Conservation (phyloP, 164 flowering plant genomes). For the Nymphaea thermarum region DNA sequence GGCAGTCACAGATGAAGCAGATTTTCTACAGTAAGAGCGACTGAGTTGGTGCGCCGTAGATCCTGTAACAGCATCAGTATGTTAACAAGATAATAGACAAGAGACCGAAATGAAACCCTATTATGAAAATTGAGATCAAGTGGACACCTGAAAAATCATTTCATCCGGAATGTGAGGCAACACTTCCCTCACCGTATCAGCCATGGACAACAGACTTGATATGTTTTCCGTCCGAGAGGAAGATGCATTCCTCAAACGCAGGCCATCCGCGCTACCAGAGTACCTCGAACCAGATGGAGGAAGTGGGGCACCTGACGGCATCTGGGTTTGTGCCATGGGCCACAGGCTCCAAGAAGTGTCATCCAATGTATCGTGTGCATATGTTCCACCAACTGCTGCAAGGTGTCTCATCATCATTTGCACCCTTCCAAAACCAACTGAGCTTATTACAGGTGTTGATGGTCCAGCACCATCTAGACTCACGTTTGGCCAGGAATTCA, state of each 20-base stretch:
- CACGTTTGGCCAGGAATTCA: slow-evolving; percentile 45
- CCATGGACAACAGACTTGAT: slow-evolving; percentile 77
- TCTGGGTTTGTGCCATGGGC: slow-evolving; percentile 53
- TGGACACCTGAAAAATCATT: slow-evolving; percentile 70
- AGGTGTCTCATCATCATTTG: slow-evolving; percentile 99
- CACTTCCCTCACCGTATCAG: slow-evolving; percentile 88
- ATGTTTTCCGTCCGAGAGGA: slow-evolving; percentile 36
- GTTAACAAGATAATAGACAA: background rate
- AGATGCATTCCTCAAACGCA: slow-evolving; percentile 38
- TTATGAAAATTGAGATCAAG: background rate
- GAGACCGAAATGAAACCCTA: background rate
- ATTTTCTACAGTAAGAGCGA: slow-evolving; percentile 82
- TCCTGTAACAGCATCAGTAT: slow-evolving; percentile 38
- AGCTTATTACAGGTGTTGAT: slow-evolving; percentile 38
- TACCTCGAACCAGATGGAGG: slow-evolving; percentile 36
- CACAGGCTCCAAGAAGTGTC: slow-evolving; percentile 83
- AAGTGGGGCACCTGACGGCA: slow-evolving; percentile 22
- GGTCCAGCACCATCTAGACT: slow-evolving; percentile 91
- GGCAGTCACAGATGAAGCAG: slow-evolving; percentile 72
- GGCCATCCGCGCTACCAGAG: slow-evolving; percentile 18
- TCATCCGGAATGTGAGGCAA: slow-evolving; percentile 93
- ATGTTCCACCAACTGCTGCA: slow-evolving; percentile 94
- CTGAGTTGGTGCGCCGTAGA: slow-evolving; percentile 79
- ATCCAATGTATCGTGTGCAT: slow-evolving; percentile 78
- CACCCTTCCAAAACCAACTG: slow-evolving; percentile 72